Conservation (phyloP, 164 flowering plant species). For the Berberis thunbergii region DNA sequence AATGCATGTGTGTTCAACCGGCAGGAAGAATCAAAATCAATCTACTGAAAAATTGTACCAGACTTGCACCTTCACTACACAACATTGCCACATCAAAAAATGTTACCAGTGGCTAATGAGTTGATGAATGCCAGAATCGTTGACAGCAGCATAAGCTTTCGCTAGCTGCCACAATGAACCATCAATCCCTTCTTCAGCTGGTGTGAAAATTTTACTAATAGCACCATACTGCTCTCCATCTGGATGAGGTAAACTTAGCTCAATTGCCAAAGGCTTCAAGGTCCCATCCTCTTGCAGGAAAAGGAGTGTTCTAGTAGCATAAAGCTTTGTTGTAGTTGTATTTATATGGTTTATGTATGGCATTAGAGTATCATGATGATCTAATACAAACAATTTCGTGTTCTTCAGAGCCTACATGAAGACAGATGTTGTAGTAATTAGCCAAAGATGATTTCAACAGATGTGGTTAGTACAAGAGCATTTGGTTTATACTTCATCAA, state of each 20-base stretch:
- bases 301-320: slow-evolving; percentile 70
- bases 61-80: neutral
- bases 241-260: slow-evolving; percentile 76
- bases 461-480: no score
- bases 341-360: slow-evolving; percentile 72
- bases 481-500: slow-evolving; percentile 35
- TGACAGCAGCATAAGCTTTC: slow-evolving; percentile 84
- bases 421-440: neutral
- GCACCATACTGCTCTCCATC: slow-evolving; percentile 61
- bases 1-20: slow-evolving; percentile 88
- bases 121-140: slow-evolving; percentile 86
- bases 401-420: slow-evolving; percentile 34
- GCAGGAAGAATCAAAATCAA: slow-evolving; percentile 13
- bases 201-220: slow-evolving; percentile 56
- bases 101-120: slow-evolving; percentile 86
- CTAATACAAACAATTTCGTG: slow-evolving; percentile 63
- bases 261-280: slow-evolving; percentile 78
- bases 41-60: neutral
- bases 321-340: slow-evolving; percentile 55
- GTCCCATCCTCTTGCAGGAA: slow-evolving; percentile 66
- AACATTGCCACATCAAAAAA: neutral
- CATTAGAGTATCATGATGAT: slow-evolving; percentile 80
- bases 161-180: slow-evolving; percentile 81
- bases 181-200: slow-evolving; percentile 47
- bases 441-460: neutral